Base-by-base conservation (phyloP, 2,329 filamentous ascomycete species). In the Ophioceras dolichostomum region DNA sequence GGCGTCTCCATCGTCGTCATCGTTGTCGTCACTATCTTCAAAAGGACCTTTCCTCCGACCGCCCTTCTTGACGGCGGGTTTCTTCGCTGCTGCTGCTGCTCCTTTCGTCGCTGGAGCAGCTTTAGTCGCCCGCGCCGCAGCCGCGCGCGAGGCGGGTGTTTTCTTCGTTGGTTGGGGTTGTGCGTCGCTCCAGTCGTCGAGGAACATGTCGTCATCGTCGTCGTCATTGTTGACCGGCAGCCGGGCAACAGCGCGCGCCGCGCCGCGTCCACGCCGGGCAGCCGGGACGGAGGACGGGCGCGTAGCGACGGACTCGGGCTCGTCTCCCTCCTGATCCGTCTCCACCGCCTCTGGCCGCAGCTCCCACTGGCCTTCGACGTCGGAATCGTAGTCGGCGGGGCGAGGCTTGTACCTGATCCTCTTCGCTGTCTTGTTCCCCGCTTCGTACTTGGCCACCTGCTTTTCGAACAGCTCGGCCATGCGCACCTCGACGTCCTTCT, bases 371-470 rank as follows among this genome's bases (percentile, higher is more conserved):
- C 88, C 91, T 35, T 94, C 81, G 19, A 88, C 63, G 45, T 96
- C 89, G n/a, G 76, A 84, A 51, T 96, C 86, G 87, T 88, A 96
- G 3, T 67, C 68, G 10, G 75, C 71, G 2, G 89, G 89, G 54
- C 79, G 84, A 1, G 84, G 79, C 53, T 83, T 89, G 42, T 83
- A 65, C 42, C 28, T 29, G 43, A 33, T 48, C 67, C 47, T 46
- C 50, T 57, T 79, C 27, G 76, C 53, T 3, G 12, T 13, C 17
- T 19, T 19, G 32, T 71, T 61, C 3, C 84, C 84, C 13, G 71
- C 73, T 10, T 70, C 67, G 51, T 87, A 89, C 48, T 76, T 61
- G 34, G 79, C 73, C 56, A 89, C 88, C 40, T 83, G 68, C 46
- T 75, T 73, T 5, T 69, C 67, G 40, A 80, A 74, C 49, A 85